Base-by-base conservation (phyloP, 2,329 filamentous ascomycete genomes). In the Zymoseptoria ardabiliae region DNA sequence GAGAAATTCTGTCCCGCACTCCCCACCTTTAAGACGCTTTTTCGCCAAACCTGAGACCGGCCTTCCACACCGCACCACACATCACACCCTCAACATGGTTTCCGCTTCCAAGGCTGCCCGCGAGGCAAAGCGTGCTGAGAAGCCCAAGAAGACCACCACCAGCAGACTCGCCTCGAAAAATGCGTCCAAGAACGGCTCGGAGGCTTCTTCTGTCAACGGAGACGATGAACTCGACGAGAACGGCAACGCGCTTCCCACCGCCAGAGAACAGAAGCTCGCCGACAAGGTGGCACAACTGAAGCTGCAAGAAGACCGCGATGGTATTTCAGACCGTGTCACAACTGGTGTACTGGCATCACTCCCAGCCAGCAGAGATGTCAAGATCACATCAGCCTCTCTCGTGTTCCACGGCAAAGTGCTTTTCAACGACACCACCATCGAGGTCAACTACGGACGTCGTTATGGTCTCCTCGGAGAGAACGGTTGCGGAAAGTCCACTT, bases 341-440 rank as follows among this genome's bases (percentile, higher is more conserved):
- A 99, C 94, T 62, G 94, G 94, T 84, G 94, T 99, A 58, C 82
- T 99, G 63, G 83, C 92, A 45, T 99, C 94, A 51, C 85, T 93
- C 65, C 77, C 84, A 65, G 82, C 89, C 68, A 95, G 89, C 80
- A 89, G 90, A 78, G 94, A 99, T 77, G 91, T 96, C 77, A 99
- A 99, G 83, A 94, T 99, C 75, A 96, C 88, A 66, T 96, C 91
- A 58, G 85, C 87, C 71, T 96, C 89, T 65, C 82, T 99, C 68
- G 93, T 97, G 65, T 99, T 99, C 85, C 95, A 99, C 83, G 94
- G 95, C 71, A 91, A 89, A 70, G 94, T 97, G 68, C 86, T 99
- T 62, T 90, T 99, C 78, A 93, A 87, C 74, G 94, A 99, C 78
- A 90, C 90, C 65, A 95, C 87, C 55, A 82, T 99, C 75, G 95